A percentile compares a stretch with the other conserved stretches of the same genome.
Conservation (phyloP, 257 asterid species). For the Cinchona pubescens region DNA sequence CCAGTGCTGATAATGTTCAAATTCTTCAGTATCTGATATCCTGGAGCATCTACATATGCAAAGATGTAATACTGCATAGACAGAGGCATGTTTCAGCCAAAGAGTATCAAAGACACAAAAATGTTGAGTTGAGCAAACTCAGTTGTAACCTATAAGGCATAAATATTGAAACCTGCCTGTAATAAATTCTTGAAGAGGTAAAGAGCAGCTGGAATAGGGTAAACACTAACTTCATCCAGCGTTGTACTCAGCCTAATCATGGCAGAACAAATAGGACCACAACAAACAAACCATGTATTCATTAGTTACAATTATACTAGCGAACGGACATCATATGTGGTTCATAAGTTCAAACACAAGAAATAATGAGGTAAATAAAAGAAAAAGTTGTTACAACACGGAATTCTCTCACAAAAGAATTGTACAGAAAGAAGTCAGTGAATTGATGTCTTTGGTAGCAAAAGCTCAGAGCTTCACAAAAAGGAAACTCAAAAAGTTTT, state of each 20-base stretch:
- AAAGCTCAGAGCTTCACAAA: not conserved
- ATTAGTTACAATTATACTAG: not conserved
- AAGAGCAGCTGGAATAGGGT: slow-evolving; percentile 96
- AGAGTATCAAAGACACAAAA: slow-evolving; percentile 9
- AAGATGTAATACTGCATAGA: slow-evolving; percentile 91
- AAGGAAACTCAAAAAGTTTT: not conserved
- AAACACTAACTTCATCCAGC: slow-evolving; percentile 87
- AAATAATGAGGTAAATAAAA: not conserved
- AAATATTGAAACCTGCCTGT: slow-evolving; percentile 55
- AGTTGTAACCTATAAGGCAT: slow-evolving; percentile 7
- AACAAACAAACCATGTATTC: slow-evolving; percentile 11
- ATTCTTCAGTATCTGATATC: slow-evolving; percentile 95
- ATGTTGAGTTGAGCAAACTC: slow-evolving; percentile 2
- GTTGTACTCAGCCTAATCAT: slow-evolving; percentile 77
- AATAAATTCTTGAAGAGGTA: slow-evolving; percentile 93
- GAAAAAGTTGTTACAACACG: not conserved
- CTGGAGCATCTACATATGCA: slow-evolving; percentile 99
- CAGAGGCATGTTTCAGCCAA: slow-evolving; percentile 24
- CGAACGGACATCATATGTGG: not conserved
- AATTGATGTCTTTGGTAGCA: not conserved
- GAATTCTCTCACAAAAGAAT: not conserved
- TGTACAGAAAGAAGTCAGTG: not conserved
- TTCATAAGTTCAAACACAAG: not conserved
- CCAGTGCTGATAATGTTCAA: slow-evolving; percentile 97
- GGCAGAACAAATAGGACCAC: slow-evolving; percentile 15